Evolutionary conservation across 2,329 filamentous ascomycete species (phyloP), one percentile per base, ranked within the genome.

Genomic region (Stenocarpella maydis): DNA sequence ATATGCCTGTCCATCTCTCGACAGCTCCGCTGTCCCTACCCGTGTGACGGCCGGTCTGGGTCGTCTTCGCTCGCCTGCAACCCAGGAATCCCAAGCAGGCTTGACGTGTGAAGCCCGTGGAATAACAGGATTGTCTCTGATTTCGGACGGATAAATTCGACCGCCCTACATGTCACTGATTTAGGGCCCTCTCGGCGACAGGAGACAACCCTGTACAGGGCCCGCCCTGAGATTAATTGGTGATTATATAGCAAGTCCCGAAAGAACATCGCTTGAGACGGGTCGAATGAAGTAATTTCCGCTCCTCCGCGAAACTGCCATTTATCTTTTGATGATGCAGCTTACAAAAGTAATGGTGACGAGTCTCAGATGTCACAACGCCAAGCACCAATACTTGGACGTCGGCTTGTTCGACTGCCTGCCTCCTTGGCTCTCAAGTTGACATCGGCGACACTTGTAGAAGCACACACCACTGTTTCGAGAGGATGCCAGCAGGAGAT

Each of bases 281-380:
- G 58, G 58, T 45, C 58, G 58, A 63, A 49, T 63, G 58, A 49
- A 49, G 58, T 28, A 63, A 63, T 63, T 37, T 63, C 58, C 58
- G 58, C 28, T 49, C 26, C 58, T 49, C 58, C 58, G 58, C 58
- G 37, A 63, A 34, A 43, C 17, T 19, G 12, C 24, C 39, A 54
- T 37, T 19, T 14, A 34, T 37, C 28, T 63, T 58, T 63, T 34
- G 43, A 31, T 63, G 58, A 63, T 47, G 43, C 41, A 49, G n/a
- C 24, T 37, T 17, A 34, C 31, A 37, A 19, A 61, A 19, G 7
- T 47, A 19, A 49, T 21, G 41, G 43, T 37, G 43, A 63, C 58
- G 28, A 49, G n/a, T 49, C 31, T 43, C n/a, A 24, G 28, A 37
- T 63, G 8, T 63, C 43, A 63, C 28, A 63, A 63, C 28, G 41